Evolutionary conservation across 306 rosid species (phyloP), one percentile per base, ranked within the genome.

Genomic region (Phaseolus lunatus): DNA sequence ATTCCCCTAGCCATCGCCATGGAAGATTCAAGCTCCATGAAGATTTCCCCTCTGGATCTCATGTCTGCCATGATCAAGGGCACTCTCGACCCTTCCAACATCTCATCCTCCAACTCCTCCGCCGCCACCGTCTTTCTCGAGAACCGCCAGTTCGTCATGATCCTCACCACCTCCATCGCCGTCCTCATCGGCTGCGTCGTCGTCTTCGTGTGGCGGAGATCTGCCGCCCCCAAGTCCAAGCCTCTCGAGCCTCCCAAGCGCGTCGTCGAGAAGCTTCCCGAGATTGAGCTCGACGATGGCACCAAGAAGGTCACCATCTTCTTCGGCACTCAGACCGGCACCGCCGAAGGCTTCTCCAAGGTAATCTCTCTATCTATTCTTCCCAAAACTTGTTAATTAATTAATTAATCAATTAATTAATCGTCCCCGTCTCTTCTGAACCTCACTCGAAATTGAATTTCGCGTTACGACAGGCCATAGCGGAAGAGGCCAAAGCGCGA

Each of bases 321-420:
- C 89, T 96, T 89, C 52, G 99, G 99, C 19, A 96, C 99, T 12
- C 99, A 96, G 77, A 96, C 99, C 66, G 99, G 99, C 2, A 93
- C 98, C 3, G 99, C 99, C 7, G 99, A 96, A 89, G 99, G 99
- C 13, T 96, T 96, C 67, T 92, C 99, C 5, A 96, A 91, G 96
- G 98, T 79, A 33, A 33, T 33, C 39, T 33, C 8, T 5, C 39
- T 5, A 20, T 16, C 7, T 31, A 7, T n/a, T 3, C 12, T 16
- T 58, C 4, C 7, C 2, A 5, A 10, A 41, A 64, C 27, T 37
- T 19, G 4, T 20, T 22, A 20, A 9, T 22, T 18, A 1, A 10
- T 41, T 37, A 39, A 2, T 37, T 37, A 37, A 37, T 37, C 11
- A 7, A 37, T 39, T 39, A 0, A 8, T 12, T 43, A 0, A 1